Evolutionary conservation across 768 basidiomycete genomes (phyloP).

Genomic region (Xerocomellus amylosporus): DNA sequence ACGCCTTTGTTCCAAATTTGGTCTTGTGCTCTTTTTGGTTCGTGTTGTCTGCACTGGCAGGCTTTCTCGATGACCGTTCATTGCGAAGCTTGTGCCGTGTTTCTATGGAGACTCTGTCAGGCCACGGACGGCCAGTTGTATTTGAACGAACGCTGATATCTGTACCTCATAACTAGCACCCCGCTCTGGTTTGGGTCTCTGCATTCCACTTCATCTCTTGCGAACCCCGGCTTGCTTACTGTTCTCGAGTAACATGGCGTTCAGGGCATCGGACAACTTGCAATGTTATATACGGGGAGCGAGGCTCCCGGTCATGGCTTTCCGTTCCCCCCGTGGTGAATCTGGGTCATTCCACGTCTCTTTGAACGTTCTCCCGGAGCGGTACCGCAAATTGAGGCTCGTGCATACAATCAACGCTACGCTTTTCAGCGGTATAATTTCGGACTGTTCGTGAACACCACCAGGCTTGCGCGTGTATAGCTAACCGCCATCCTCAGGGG

Average conservation of each 20-base stretch:
- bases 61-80: not conserved
- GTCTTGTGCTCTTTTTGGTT: constrained; percentile 6
- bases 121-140: not conserved
- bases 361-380: constrained; percentile 43
- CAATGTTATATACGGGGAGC: constrained; percentile 47
- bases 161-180: not conserved
- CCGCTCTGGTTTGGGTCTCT: not conserved
- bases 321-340: constrained; percentile 34
- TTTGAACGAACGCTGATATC: not conserved
- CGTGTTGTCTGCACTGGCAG: constrained; percentile 6
- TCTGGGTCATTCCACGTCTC: constrained; percentile 17
- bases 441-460: constrained; percentile 36
- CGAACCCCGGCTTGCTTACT: not conserved
- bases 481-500: constrained; percentile 34
- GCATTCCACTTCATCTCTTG: not conserved
- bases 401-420: constrained; percentile 37
- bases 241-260: constrained; percentile 19
- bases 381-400: constrained; percentile 50
- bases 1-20: constrained; percentile 10
- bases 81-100: constrained; percentile 3
- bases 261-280: constrained; percentile 42
- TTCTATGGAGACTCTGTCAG: constrained; percentile 17
- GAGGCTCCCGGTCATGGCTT: constrained; percentile 42
- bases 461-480: not conserved
- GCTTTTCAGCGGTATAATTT: constrained; percentile 33